A percentile compares a stretch with the other conserved stretches of the same genome.
These are phyloP conservation scores for Taxawa tesnikishii DNA, from an alignment of 2,329 filamentous ascomycete species.

Conservation along the genomic window DNA sequence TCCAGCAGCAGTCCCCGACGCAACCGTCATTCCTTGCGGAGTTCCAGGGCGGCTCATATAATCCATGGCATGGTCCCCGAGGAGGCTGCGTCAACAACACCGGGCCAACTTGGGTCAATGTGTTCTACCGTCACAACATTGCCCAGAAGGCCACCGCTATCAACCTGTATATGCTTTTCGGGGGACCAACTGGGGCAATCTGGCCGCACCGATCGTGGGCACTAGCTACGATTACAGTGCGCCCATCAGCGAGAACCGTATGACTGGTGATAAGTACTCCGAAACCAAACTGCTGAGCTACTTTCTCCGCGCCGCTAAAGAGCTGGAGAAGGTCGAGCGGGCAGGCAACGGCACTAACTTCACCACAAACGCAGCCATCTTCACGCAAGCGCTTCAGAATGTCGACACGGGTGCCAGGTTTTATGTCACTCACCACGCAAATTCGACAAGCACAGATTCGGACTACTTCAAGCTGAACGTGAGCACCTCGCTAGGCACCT, in stretches of 20 bases:
- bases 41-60: constrained; percentile 49
- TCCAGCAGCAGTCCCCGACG: constrained; percentile 22
- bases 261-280: constrained; percentile 47
- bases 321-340: constrained; percentile 44
- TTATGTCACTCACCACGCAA: constrained; percentile 45
- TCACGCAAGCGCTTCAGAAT: constrained; percentile 45
- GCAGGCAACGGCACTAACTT: constrained; percentile 31
- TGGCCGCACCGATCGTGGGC: constrained; percentile 42
- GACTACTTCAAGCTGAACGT: constrained; percentile 44
- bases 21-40: constrained; percentile 47
- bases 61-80: constrained; percentile 35
- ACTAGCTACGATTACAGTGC: constrained; percentile 45
- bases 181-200: constrained; percentile 50
- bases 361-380: constrained; percentile 37
- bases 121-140: constrained; percentile 53
- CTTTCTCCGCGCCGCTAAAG: constrained; percentile 46
- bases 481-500: constrained; percentile 41
- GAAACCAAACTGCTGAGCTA: constrained; percentile 51
- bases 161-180: constrained; percentile 52
- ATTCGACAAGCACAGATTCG: constrained; percentile 37
- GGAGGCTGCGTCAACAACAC: constrained; percentile 41
- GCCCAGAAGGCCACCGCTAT: constrained; percentile 49
- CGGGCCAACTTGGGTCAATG: constrained; percentile 49
- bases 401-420: constrained; percentile 46
- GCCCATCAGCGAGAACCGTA: constrained; percentile 48